A percentile compares a stretch with the other conserved stretches of the same genome.
Evolutionary conservation across 768 basidiomycete genomes (phyloP).

Genomic region (Lentinula sp.): DNA sequence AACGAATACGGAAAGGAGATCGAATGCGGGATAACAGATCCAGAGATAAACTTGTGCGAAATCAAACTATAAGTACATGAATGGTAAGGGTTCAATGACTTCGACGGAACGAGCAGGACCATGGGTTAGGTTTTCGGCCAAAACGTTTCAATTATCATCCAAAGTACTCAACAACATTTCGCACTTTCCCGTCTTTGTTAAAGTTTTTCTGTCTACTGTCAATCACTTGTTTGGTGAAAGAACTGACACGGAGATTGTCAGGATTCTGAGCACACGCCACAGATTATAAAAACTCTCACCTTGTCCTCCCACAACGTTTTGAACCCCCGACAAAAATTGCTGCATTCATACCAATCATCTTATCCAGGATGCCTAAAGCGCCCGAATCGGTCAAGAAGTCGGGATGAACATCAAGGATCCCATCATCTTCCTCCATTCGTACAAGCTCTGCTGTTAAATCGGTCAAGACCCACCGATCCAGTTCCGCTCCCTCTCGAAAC

Average conservation of each 20-base stretch:
- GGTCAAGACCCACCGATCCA: conserved; percentile 35
- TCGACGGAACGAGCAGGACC: neutral
- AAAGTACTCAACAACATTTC: conserved; percentile 40
- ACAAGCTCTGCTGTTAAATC: conserved; percentile 30
- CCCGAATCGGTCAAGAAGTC: conserved; percentile 42
- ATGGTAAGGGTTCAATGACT: neutral
- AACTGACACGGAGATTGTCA: conserved; percentile 23
- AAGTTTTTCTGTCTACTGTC: conserved; percentile 29
- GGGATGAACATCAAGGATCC: conserved; percentile 4
- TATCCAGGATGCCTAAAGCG: conserved; percentile 49
- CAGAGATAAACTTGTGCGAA: neutral
- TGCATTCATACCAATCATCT: conserved; percentile 43
- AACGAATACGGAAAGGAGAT: neutral
- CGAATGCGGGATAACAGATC: neutral
- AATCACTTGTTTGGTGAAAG: conserved; percentile 49
- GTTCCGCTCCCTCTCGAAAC: conserved; percentile 34
- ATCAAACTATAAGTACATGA: neutral
- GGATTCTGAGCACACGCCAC: conserved; percentile 4
- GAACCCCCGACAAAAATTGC: conserved; percentile 45
- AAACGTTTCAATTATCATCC: conserved; percentile 17
- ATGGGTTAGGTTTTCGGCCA: neutral
- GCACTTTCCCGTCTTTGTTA: conserved; percentile 16
- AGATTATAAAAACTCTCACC: conserved; percentile 23
- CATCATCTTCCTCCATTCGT: conserved; percentile 11
- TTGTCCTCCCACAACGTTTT: conserved; percentile 37